Evolutionary conservation across 2,329 filamentous ascomycete genomes (phyloP), one percentile per base, ranked within the genome.

Genomic region (Fusarium multiceps): DNA sequence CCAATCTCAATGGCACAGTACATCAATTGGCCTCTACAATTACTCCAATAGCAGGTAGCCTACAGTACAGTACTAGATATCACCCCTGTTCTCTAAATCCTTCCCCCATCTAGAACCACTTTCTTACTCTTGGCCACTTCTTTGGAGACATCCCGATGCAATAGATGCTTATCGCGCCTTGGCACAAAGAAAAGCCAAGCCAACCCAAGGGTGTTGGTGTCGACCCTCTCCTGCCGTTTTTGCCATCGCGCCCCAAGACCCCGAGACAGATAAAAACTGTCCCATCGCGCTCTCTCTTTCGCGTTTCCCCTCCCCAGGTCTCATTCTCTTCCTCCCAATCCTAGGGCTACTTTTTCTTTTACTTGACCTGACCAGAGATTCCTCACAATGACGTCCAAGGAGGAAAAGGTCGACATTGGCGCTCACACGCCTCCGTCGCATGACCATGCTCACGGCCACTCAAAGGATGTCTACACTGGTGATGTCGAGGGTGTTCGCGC

Each of bases 201-300:
- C 21, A 12, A 25, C 18, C 21, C 18, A 37, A 37, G 10, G 10
- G 9, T 30, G 28, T 30, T 14, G 12, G 34, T 37, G 18, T 37
- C 34, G 32, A 54, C 20, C 20, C 53, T 51, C 59, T 75, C 73
- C 73, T 75, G 69, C 73, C 73, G 48, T 47, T 74, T 75, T 73
- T 28, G 73, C 69, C 53, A 54, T 72, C 57, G 65, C 56, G 59
- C 61, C 16, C 16, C 32, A 51, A 20, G 23, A 25, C 42, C 27
- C 57, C 42, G 55, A 42, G 27, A 42, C 34, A 58, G 41, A 65
- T 66, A 66, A 70, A 72, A 70, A 67, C 28, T 51, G 30, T 63
- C 50, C 57, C 32, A 18, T 61, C 65, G 43, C 63, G 50, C 57
- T 6, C 12, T 14, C 27, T 6, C 4, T 6, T 6, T 28, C 23